Evolutionary conservation across 176 grass and related monocot genomes (phyloP), one percentile per base, ranked within the genome.

Genomic region (Avena atlantica): DNA sequence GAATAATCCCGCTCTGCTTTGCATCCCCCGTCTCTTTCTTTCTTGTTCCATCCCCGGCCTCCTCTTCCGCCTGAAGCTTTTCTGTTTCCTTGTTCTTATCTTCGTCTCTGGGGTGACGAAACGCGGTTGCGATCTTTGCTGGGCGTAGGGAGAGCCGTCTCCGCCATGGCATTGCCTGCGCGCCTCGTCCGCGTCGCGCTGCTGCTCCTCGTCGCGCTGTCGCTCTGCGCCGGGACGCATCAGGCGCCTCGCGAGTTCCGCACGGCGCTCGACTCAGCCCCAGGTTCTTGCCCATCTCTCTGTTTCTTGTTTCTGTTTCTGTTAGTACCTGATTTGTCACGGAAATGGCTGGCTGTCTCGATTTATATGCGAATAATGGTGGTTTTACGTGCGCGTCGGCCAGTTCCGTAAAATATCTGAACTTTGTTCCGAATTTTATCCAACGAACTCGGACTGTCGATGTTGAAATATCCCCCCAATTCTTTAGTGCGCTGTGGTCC

Each of bases 131-230:
- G 52, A 55, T 55, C 52, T 57, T 57, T 57, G 53, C 5, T 40
- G 40, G 42, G 42, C 4, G 5, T 45, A 2, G 0, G 23, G 63
- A 15, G 34, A n/a, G 23, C 36, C 7, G n/a, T 6, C 27, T 47
- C 19, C 12, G 81, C 80, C 88, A 93, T 93, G 91, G 91, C 85
- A 93, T 93, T 93, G 81, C 64, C 81, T 8, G 85, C 21, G 1
- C n/a, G 66, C 67, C 15, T 86, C 74, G 19, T 78, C 71, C 70
- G 81, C 63, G 73, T 85, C 47, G 13, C 85, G 76, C 64, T 87
- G 70, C 80, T 92, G 13, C 85, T 93, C 45, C 88, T 90, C 81
- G 44, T 78, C 63, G 69, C 69, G 78, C 70, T 93, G 14, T 88
- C 91, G 11, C 82, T 93, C 81, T 90, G 88, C 64, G 69, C 73